Conservation (phyloP, 495 filamentous ascomycete species). For the Talaromyces thailandensis region DNA sequence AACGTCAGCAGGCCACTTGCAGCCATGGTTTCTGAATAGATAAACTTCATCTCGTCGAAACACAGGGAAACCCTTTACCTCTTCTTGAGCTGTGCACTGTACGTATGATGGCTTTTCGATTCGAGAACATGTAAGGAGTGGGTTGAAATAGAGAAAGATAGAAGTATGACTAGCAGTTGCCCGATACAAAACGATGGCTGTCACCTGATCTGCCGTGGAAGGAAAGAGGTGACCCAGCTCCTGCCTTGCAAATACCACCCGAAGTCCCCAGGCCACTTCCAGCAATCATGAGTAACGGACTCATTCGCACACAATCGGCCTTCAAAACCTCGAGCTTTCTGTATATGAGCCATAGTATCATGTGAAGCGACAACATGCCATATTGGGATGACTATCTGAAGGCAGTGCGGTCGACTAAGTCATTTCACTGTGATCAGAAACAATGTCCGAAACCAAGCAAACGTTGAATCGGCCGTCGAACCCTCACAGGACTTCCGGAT, state of each 20-base stretch:
- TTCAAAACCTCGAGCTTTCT: no score
- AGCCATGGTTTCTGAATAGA: neutral
- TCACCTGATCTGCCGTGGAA: conserved; percentile 2
- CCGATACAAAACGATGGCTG: neutral
- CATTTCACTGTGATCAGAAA: neutral
- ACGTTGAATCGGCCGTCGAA: neutral
- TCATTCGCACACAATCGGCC: no score
- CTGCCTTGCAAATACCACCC: neutral
- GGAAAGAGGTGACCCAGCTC: neutral
- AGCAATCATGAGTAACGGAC: no score
- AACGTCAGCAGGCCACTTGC: neutral
- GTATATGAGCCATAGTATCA: no score
- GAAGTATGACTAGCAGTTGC: conserved; percentile 1
- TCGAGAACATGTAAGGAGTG: neutral
- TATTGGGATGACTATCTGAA: no score
- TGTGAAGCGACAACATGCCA: no score
- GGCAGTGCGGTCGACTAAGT: neutral
- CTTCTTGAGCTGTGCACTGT: neutral
- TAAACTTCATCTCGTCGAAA: neutral
- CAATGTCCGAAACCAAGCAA: neutral
- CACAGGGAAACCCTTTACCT: neutral
- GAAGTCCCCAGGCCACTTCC: no score
- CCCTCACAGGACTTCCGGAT: neutral
- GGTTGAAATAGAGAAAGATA: neutral
- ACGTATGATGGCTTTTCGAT: neutral